Base-by-base conservation (phyloP, 345 rosid species). In the Dimocarpus longan region DNA sequence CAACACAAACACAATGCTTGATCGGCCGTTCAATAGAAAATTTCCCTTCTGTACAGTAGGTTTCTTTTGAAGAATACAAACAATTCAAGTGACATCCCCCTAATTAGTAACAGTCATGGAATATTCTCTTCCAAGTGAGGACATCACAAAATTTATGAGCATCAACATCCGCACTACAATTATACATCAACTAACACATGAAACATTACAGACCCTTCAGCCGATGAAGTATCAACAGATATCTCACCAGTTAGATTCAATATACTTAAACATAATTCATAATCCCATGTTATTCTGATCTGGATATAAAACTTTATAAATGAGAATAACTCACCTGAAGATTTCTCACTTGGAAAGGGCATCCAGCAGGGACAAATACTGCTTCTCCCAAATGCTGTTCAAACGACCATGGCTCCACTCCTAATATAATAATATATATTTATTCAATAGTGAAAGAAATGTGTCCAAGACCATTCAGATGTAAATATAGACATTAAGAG, bases 381-480 rank as follows among this genome's bases (percentile, higher is more conserved):
- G 99, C 98, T 82, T 96, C 83, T 80, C 99, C 98, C 67, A 82
- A 80, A 86, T 75, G 80, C 78, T 96, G 99, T 66, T 91, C 90
- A 85, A 91, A 88, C 22, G 98, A 87, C 97, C 98, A 96, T 59
- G 98, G 98, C 88, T 91, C 98, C 54, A 96, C 90, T 80, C 98
- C 99, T 96, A 87, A 78, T 70, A 83, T 9, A 75, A 37, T 37
- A 19, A n/a, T 76, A 37, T 6, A 22, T 18, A 66, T 7, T 21
- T 21, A 50, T 66, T 19, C 52, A 44, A 46, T 4, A 6, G 7
- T 16, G 5, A 52, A 54, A 54, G 11, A 54, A 54, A 54, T 5
- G 44, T 32, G 44, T 42, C 44, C 5, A 15, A 52, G 18, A 52
- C 16, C 59, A 54, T 8, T 54, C 59, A 5, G 50, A 46, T 54